Base-by-base conservation (phyloP, 1,284 basidiomycete genomes). In the Mycena citricolor region DNA sequence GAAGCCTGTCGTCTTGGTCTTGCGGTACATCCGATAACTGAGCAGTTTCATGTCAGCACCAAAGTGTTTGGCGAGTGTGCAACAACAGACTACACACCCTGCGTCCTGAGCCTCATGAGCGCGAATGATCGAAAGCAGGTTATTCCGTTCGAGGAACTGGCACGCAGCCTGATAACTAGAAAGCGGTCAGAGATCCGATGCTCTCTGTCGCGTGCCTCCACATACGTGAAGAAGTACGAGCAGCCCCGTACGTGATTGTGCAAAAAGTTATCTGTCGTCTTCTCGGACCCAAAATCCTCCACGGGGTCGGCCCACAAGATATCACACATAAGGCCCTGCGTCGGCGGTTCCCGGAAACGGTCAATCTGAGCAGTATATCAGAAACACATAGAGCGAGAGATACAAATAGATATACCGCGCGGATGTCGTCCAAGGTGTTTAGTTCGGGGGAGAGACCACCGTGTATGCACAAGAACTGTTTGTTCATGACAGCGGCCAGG, bases 41-140 rank as follows among this genome's bases (percentile, higher is more conserved):
- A 7, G 37, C 32, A 19, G 34, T 23, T 32, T 24, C 16, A 4
- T 8, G 4, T 52, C 25, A 45, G 36, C 22, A 19, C 35, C 29
- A 4, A 32, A 16, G 6, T 11, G 21, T 10, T 31, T 5, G 14
- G 16, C 4, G 14, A 26, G 13, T 14, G 32, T 4, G 8, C 23
- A 47, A 13, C 16, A 21, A 26, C 4, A n/a, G 23, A 37, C 41
- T n/a, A 65, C 79, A 40, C 52, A 90, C 79, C 94, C 94, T 20
- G 93, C 90, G 68, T 97, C 93, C 65, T 97, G 93, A 5, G 93
- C 93, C 64, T 97, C 94, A 60, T 97, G 94, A 1, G 94, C 93
- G 39, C 93, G 81, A 51, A 97, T 97, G 64, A 97, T 93, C 0
- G 91, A 94, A 14, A 97, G 72, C 11, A 97, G 74, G 57, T 93